Percentiles rank a stretch among this genome's conserved stretches.
phyloP scores from a whole-genome alignment of 148 eudicot genomes.

The Chenopodium quinoa region DNA sequence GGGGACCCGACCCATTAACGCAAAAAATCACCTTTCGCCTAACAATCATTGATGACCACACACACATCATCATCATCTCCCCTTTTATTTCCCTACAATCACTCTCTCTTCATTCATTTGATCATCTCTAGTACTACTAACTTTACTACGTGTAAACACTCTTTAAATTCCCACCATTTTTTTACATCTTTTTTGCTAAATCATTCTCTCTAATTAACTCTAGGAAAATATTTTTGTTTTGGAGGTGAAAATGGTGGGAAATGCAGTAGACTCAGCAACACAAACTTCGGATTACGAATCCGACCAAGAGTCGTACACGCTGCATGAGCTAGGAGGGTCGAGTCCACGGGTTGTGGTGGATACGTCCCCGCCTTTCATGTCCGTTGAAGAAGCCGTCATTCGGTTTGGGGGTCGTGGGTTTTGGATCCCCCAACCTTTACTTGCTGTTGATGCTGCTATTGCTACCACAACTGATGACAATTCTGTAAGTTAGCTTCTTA shows the following conservation, averaged over 20 bases:
- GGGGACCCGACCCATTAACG: conserved; percentile 15
- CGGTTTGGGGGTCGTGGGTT: conserved; percentile 76
- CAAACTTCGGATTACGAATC: conserved; percentile 34
- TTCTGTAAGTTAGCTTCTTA: conserved; percentile 8
- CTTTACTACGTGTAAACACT: conserved; percentile 6
- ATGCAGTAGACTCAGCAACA: conserved; percentile 37
- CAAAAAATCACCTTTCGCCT: conserved; percentile 18
- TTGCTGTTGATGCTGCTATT: conserved; percentile 15
- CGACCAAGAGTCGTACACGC: conserved; percentile 3
- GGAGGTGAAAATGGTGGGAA: conserved; percentile 3
- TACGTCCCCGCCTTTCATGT: conserved; percentile 72
- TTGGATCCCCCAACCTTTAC: conserved; percentile 62
- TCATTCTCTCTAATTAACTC: neutral
- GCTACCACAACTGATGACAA: neutral
- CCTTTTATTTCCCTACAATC: neutral
- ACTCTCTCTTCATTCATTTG: neutral
- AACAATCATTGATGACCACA: conserved; percentile 23
- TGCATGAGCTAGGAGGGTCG: neutral
- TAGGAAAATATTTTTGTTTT: too few species aligned
- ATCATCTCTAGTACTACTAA: neutral
- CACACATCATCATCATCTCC: neutral
- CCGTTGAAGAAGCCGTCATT: conserved; percentile 87
- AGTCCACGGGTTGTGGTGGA: conserved; percentile 69
- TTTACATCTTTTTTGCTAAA: neutral
- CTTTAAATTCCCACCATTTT: neutral